Percentiles rank a stretch among this genome's conserved stretches.
Conservation (phyloP, 2,329 filamentous ascomycete species). For the Fusarium gaditjirri region DNA sequence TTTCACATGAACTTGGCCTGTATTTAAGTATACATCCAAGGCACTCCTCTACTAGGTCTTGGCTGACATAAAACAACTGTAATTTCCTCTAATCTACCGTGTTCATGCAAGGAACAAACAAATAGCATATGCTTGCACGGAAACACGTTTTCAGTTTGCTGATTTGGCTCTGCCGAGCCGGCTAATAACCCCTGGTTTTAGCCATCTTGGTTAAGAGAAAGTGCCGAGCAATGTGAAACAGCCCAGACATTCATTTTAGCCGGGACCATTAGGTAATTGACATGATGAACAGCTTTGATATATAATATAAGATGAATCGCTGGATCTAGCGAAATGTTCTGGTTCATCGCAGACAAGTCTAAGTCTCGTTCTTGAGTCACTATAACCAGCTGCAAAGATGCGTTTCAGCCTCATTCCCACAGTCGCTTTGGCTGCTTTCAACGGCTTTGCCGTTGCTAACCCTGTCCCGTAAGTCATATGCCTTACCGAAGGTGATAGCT, state of each 20-base stretch:
- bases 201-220: background rate
- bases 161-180: background rate
- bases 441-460: background rate
- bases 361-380: background rate
- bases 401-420: conserved; percentile 14
- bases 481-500: accelerated
- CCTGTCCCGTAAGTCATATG: conserved; percentile 2
- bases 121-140: background rate
- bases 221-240: background rate
- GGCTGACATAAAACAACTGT: background rate
- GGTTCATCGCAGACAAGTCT: background rate
- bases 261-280: background rate
- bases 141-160: background rate
- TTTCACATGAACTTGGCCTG: background rate
- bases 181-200: conserved; percentile 4
- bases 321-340: accelerated
- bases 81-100: background rate
- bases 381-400: background rate
- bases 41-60: background rate
- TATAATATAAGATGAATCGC: background rate
- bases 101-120: background rate
- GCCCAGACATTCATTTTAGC: conserved; percentile 1
- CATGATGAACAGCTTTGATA: background rate
- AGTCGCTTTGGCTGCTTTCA: conserved; percentile 4
- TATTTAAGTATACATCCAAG: too few species aligned